These are phyloP conservation scores for Drosera spatulata DNA, from an alignment of 179 eudicot species.

Conservation along the genomic window DNA sequence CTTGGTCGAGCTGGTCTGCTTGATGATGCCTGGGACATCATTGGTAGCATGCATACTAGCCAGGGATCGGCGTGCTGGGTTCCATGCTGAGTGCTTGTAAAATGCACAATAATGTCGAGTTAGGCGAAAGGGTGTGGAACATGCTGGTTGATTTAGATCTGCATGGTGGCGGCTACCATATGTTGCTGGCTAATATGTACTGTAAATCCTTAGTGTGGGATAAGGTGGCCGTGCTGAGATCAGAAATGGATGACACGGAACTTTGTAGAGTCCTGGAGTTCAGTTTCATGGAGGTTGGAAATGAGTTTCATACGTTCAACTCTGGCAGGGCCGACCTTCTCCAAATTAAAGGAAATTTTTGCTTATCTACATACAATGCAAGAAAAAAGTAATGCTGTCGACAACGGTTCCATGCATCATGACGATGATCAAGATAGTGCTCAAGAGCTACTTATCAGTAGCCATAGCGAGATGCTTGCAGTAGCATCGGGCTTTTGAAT, in stretches of 20 bases:
- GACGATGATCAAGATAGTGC: constrained; percentile 52
- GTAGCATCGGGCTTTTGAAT: constrained; percentile 28
- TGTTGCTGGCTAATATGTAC: constrained; percentile 39
- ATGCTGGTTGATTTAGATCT: constrained; percentile 43
- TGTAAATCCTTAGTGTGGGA: constrained; percentile 41
- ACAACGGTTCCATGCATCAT: constrained; percentile 32
- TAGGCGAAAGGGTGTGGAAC: constrained; percentile 45
- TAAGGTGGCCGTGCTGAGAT: constrained; percentile 33
- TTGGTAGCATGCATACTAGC: constrained; percentile 41
- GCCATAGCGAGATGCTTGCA: constrained; percentile 37
- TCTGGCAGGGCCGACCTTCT: constrained; percentile 38
- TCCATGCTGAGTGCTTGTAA: constrained; percentile 76
- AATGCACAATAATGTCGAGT: constrained; percentile 51
- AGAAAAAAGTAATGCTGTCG: constrained; percentile 29
- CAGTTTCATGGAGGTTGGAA: constrained; percentile 31
- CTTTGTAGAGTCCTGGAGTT: constrained; percentile 45
- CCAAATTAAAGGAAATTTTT: constrained; percentile 20
- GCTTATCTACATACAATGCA: constrained; percentile 17
- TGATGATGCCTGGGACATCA: constrained; percentile 57
- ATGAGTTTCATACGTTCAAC: constrained; percentile 27
- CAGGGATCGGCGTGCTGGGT: constrained; percentile 49
- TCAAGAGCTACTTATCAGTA: constrained; percentile 29
- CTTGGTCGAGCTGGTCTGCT: constrained; percentile 66
- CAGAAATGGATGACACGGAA: constrained; percentile 30
- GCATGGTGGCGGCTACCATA: constrained; percentile 46